A percentile compares a stretch with the other conserved stretches of the same genome.
phyloP scores from a whole-genome alignment of 2,329 filamentous ascomycete species.

The Pseudogymnoascus sp. region DNA sequence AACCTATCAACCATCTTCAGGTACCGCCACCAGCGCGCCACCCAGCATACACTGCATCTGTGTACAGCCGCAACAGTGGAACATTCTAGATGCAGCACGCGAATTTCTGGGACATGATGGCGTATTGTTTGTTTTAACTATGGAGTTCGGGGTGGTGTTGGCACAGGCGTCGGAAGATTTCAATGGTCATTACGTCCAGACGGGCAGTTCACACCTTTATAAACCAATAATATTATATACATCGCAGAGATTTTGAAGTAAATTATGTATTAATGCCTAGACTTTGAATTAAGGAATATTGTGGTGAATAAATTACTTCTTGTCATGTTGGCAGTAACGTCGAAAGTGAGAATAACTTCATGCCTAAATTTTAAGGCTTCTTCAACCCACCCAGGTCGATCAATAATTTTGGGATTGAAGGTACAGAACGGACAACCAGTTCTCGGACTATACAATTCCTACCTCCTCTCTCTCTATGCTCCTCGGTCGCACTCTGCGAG shows the following conservation, averaged over 20 bases:
- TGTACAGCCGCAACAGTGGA: slow-evolving; percentile 24
- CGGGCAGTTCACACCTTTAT: not conserved
- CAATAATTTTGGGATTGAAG: not conserved
- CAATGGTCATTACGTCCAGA: not conserved
- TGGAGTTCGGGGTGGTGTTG: not conserved
- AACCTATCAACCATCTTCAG: slow-evolving; percentile 43
- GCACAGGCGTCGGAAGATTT: not conserved
- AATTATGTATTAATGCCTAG: not conserved
- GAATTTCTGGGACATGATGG: not conserved
- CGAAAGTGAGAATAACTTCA: not conserved
- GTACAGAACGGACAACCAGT: not conserved
- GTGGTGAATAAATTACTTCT: not conserved
- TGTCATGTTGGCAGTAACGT: not conserved
- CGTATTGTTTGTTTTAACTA: slow-evolving; percentile 1
- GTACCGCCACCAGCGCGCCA: slow-evolving; percentile 53
- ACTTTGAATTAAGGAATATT: not conserved
- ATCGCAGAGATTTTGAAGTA: not conserved
- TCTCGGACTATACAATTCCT: not conserved
- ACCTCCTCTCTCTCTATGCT: slow-evolving; percentile 17
- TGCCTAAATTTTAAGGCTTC: not conserved
- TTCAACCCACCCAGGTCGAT: not conserved
- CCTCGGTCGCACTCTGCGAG: slow-evolving; percentile 15
- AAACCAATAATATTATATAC: not conserved
- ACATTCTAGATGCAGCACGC: slow-evolving; percentile 19
- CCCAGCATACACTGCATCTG: slow-evolving; percentile 39